phyloP scores from a whole-genome alignment of 805 yeast genomes.

The Candida sanyiensis region DNA sequence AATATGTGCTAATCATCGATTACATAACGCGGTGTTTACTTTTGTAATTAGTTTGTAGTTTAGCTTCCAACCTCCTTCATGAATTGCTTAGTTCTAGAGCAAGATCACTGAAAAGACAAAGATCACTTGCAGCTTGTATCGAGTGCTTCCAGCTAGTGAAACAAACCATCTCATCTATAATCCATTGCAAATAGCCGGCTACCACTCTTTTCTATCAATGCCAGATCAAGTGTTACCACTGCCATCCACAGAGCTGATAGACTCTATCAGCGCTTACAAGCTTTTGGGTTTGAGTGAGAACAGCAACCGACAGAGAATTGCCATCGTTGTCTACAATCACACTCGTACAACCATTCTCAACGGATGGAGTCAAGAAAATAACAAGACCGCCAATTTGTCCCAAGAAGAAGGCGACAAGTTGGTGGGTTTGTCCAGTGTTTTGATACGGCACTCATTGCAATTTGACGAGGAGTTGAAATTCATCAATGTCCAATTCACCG shows the following conservation, averaged over 20 bases:
- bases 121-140: too few species aligned
- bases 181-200: too few species aligned
- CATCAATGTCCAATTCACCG: constrained; percentile 6
- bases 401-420: not conserved
- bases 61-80: too few species aligned
- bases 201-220: too few species aligned
- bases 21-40: too few species aligned
- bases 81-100: too few species aligned
- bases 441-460: constrained; percentile 1
- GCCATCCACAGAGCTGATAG: constrained; percentile 7
- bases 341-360: constrained; percentile 15
- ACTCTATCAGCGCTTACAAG: constrained; percentile 6
- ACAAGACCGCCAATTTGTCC: not conserved
- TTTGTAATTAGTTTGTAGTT: too few species aligned
- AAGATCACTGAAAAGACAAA: too few species aligned
- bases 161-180: too few species aligned
- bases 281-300: constrained; percentile 2
- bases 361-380: constrained; percentile 7
- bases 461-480: constrained; percentile 3
- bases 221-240: not conserved
- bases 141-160: too few species aligned
- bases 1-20: too few species aligned
- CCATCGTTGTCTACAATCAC: constrained; percentile 4
- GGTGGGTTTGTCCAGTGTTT: not conserved
- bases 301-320: not conserved